Evolutionary conservation across 306 rosid species (phyloP), one percentile per base, ranked within the genome.

Genomic region (Gynostemma pentaphyllum): DNA sequence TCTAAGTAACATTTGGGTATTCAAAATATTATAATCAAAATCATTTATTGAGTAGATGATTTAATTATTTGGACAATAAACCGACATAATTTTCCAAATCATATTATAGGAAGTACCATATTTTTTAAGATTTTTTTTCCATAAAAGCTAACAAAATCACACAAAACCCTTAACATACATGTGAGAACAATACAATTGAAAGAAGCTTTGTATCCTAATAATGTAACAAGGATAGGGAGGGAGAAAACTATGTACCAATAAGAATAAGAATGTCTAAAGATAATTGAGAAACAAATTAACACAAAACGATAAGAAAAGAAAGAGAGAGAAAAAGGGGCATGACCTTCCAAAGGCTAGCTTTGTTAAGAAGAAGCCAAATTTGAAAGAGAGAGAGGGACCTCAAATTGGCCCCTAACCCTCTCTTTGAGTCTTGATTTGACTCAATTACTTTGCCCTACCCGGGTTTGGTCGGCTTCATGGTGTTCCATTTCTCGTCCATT

Each of bases 311-410:
- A 34, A 34, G 34, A 30, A 56, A 34, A 9, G 1, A 4, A 49
- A 28, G 4, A 7, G 9, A 21, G 15, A 21, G n/a, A 21, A 53
- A 55, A 0, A 10, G 9, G 14, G 74, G n/a, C 59, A 56, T 57
- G 29, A 69, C 66, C 59, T 79, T 78, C 82, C 76, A 81, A 78
- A 78, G 77, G 74, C 71, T 79, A 76, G 76, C 85, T 83, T 86
- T 83, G 82, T 42, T 32, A 76, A 81, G 79, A 81, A 79, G 81
- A 81, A 75, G 85, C 89, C 87, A 81, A 83, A 68, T 52, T 71
- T 75, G 48, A 68, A 75, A 74, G 83, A 45, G 53, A n/a, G 52
- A 54, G 69, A 70, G 82, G 76, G 74, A 67, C 83, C 71, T 28
- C 16, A 27, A 2, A n/a, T n/a, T 13, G n/a, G 9, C 12, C 3